phyloP scores from a whole-genome alignment of 257 asterid genomes.

The Cruciata laevipes region DNA sequence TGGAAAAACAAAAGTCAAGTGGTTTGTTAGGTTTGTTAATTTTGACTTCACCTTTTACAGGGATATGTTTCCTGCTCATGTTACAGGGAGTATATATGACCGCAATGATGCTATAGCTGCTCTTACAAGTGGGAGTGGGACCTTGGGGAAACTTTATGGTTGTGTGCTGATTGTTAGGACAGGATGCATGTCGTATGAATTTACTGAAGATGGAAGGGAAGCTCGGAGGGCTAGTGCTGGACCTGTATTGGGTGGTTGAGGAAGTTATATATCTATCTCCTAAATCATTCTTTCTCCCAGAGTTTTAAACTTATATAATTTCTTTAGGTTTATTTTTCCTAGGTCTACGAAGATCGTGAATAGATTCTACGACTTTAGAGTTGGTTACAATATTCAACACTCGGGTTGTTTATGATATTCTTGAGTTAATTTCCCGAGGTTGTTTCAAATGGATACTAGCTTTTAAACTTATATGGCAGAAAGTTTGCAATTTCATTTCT shows the following conservation, averaged over 20 bases:
- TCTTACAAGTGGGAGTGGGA: conserved; percentile 98
- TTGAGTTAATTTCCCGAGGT: no score
- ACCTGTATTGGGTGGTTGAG: conserved; percentile 97
- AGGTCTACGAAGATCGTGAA: neutral
- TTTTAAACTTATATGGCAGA: no score
- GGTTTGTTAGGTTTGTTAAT: conserved; percentile 15
- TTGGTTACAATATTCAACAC: neutral
- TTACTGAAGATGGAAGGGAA: conserved; percentile 82
- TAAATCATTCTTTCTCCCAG: neutral
- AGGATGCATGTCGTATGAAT: conserved; percentile 90
- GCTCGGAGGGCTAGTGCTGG: conserved; percentile 99
- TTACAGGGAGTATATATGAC: conserved; percentile 59
- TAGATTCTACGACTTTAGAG: neutral
- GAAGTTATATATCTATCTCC: conserved; percentile 44
- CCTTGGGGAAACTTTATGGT: conserved; percentile 88
- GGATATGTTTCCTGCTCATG: conserved; percentile 55
- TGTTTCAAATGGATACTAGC: no score
- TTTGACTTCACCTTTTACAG: conserved; percentile 30
- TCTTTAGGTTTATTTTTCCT: no score
- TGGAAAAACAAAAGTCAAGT: neutral
- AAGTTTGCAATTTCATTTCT: no score
- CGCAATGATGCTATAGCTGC: conserved; percentile 97
- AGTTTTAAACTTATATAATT: neutral
- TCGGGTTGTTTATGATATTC: no score
- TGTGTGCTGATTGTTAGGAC: conserved; percentile 94